These are phyloP conservation scores for Grifola frondosa DNA, from an alignment of 1,284 basidiomycete species.

Conservation along the genomic window DNA sequence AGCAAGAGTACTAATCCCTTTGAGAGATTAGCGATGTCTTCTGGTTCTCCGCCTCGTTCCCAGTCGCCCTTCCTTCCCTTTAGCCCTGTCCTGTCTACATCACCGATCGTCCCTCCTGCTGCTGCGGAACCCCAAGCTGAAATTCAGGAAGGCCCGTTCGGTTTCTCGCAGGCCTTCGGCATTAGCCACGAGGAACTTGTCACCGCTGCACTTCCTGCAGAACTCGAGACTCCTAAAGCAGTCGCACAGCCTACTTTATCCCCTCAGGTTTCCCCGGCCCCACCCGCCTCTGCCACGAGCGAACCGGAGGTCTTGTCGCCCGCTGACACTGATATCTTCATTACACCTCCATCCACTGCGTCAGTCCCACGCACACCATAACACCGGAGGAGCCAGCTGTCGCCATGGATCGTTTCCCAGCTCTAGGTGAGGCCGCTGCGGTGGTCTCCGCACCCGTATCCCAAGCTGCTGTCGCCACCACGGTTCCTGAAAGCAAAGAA, in stretches of 20 bases:
- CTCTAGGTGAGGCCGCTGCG: constrained; percentile 39
- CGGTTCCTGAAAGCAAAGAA: constrained; percentile 3
- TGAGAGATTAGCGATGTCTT: constrained; percentile 63
- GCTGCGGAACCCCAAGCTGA: constrained; percentile 13
- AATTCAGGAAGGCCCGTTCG: constrained; percentile 53
- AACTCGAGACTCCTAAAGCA: constrained; percentile 23
- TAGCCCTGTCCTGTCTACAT: constrained; percentile 30
- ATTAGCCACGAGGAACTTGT: constrained; percentile 25
- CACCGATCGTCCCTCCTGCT: constrained; percentile 23
- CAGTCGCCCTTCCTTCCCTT: constrained; percentile 60
- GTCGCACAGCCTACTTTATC: too few species aligned
- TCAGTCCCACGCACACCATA: constrained; percentile 19
- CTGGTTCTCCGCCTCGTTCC: constrained; percentile 47
- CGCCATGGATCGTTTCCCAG: constrained; percentile 45
- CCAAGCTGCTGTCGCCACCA: constrained; percentile 5
- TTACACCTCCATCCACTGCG: constrained; percentile 56
- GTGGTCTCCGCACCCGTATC: constrained; percentile 12
- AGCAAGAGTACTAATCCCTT: constrained; percentile 92
- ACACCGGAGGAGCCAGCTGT: constrained; percentile 17
- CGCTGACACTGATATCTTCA: constrained; percentile 55
- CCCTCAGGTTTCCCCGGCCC: constrained; percentile 9
- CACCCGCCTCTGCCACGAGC: constrained; percentile 12
- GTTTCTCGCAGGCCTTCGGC: constrained; percentile 52
- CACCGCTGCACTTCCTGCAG: constrained; percentile 14
- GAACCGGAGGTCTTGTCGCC: constrained; percentile 27